Evolutionary conservation across 148 eudicot species (phyloP).

Genomic region (Rheum nobile): DNA sequence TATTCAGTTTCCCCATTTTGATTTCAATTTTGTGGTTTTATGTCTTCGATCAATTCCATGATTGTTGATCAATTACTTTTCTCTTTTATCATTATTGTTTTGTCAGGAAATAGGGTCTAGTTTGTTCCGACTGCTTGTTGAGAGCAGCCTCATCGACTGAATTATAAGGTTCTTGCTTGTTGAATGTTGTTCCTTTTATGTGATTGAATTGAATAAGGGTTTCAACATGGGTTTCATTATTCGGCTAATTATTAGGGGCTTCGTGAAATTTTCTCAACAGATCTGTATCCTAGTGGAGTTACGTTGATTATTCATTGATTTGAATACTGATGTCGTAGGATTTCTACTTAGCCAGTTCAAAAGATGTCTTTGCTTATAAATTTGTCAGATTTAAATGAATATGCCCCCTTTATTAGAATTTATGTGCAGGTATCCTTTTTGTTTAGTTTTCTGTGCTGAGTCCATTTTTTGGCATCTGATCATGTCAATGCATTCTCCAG

Average conservation of each 20-base stretch:
- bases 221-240: neutral
- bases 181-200: neutral
- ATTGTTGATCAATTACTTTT: neutral
- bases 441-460: neutral
- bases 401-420: neutral
- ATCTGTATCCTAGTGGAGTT: neutral
- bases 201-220: constrained; percentile 9
- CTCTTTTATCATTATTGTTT: neutral
- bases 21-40: neutral
- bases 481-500: neutral
- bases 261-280: neutral
- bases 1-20: neutral
- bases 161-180: neutral
- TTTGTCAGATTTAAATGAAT: neutral
- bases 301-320: neutral
- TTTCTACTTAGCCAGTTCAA: neutral
- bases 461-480: neutral
- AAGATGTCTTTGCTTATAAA: neutral
- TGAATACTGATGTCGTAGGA: neutral
- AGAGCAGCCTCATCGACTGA: neutral
- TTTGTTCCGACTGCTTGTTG: neutral
- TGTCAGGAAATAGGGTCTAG: neutral
- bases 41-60: neutral
- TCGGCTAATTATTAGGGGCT: neutral
- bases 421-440: neutral